These are phyloP conservation scores for Raphanus raphanistrum DNA, from an alignment of 345 rosid genomes.

Conservation along the genomic window DNA sequence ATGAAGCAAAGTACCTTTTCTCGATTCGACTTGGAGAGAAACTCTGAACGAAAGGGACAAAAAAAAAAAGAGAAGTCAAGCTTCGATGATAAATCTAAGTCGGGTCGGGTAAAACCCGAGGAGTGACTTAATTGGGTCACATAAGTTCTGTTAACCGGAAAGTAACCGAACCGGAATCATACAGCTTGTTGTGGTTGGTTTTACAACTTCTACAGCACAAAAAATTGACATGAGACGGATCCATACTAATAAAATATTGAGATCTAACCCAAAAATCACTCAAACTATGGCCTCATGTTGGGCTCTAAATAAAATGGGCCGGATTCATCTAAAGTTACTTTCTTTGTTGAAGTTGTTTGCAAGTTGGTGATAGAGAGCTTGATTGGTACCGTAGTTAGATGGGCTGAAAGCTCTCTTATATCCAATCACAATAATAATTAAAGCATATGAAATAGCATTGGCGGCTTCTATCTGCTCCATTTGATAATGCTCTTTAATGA, in stretches of 20 bases:
- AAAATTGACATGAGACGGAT: no score
- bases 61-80: not conserved
- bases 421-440: no score
- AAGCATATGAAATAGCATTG: no score
- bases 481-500: no score
- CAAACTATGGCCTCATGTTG: not conserved
- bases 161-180: not conserved
- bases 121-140: not conserved
- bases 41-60: not conserved
- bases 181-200: not conserved
- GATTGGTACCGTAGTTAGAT: no score
- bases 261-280: no score
- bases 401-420: no score
- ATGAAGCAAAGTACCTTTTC: not conserved
- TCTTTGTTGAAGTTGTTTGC: not conserved
- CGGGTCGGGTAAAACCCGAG: not conserved
- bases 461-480: no score
- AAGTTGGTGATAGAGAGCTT: not conserved
- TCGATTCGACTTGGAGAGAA: constrained; percentile 1
- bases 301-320: not conserved
- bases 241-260: no score
- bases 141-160: not conserved
- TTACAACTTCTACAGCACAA: no score
- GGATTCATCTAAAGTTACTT: not conserved
- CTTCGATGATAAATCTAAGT: not conserved